Evolutionary conservation across 2,329 filamentous ascomycete genomes (phyloP).

Genomic region (Metarhizium guizhouense): DNA sequence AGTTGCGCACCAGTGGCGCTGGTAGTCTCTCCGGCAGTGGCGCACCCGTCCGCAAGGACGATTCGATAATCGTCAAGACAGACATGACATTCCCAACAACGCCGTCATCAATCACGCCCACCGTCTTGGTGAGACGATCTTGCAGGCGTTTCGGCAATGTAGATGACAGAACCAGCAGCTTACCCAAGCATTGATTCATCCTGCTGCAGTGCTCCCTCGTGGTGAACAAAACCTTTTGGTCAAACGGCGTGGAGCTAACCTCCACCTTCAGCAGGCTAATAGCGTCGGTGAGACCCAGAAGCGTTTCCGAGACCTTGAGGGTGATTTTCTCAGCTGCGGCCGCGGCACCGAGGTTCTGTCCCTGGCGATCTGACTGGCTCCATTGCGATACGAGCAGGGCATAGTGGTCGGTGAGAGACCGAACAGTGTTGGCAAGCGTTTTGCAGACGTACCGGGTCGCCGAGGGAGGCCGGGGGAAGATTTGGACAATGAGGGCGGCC

Average conservation of each 20-base stretch:
- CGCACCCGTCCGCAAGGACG: constrained; percentile 36
- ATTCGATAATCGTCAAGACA: constrained; percentile 35
- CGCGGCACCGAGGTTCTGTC: constrained; percentile 19
- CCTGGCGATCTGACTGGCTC: constrained; percentile 20
- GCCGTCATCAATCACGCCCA: constrained; percentile 32
- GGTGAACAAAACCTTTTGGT: constrained; percentile 19
- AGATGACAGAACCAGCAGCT: constrained; percentile 23
- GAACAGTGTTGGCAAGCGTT: constrained; percentile 32
- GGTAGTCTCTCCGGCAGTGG: constrained; percentile 38
- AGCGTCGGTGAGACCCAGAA: constrained; percentile 16
- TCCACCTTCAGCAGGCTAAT: constrained; percentile 22
- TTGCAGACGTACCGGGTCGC: constrained; percentile 34
- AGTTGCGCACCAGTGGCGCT: constrained; percentile 32
- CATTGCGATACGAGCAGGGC: constrained; percentile 37
- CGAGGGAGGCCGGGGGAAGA: constrained; percentile 37
- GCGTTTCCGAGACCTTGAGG: constrained; percentile 18
- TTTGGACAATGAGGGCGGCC: constrained; percentile 33
- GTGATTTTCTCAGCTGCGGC: constrained; percentile 17
- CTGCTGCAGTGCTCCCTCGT: constrained; percentile 19
- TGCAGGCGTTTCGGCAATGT: constrained; percentile 31
- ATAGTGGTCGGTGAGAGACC: constrained; percentile 37
- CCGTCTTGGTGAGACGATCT: constrained; percentile 24
- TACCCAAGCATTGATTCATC: constrained; percentile 24
- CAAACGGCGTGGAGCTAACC: constrained; percentile 21
- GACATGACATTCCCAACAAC: constrained; percentile 42